Percentiles rank a stretch among this genome's conserved stretches.
Evolutionary conservation across 768 basidiomycete genomes (phyloP).

Genomic region (Tricholomella constricta): DNA sequence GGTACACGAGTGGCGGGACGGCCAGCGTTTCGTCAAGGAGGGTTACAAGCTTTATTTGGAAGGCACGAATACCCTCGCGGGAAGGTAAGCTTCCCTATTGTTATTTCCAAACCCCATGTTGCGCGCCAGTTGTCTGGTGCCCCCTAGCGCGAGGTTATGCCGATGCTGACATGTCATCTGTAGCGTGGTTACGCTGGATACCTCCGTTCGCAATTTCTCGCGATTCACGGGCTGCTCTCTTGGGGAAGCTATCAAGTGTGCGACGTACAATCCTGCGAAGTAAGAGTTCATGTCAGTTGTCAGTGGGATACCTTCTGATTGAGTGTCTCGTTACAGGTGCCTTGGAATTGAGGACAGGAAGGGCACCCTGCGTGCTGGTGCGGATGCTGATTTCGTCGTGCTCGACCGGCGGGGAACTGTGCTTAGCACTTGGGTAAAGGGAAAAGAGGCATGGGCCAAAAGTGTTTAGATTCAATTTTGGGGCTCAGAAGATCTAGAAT

Average conservation of each 20-base stretch:
- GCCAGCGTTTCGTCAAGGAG: constrained; percentile 76
- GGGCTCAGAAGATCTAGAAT: not conserved
- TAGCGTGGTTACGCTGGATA: constrained; percentile 81
- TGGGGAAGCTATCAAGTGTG: constrained; percentile 82
- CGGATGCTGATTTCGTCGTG: constrained; percentile 83
- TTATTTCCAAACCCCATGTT: not conserved
- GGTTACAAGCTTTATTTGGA: constrained; percentile 81
- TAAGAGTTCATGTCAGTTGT: constrained; percentile 31
- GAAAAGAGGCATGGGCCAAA: constrained; percentile 68
- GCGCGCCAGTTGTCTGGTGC: not conserved
- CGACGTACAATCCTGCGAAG: constrained; percentile 84
- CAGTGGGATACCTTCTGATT: not conserved
- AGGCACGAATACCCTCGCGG: constrained; percentile 86
- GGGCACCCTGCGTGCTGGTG: constrained; percentile 80
- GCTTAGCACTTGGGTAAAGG: constrained; percentile 75
- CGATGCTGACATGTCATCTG: constrained; percentile 1
- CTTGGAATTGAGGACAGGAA: constrained; percentile 79
- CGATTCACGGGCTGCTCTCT: constrained; percentile 83
- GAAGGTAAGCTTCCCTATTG: constrained; percentile 55
- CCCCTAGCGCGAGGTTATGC: not conserved
- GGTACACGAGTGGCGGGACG: constrained; percentile 86
- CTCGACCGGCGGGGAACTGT: constrained; percentile 69
- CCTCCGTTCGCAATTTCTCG: constrained; percentile 84
- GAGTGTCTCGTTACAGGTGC: constrained; percentile 45
- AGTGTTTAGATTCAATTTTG: constrained; percentile 9